Conservation (phyloP, 2,329 filamentous ascomycete species). For the Rutstroemia sydowiana region DNA sequence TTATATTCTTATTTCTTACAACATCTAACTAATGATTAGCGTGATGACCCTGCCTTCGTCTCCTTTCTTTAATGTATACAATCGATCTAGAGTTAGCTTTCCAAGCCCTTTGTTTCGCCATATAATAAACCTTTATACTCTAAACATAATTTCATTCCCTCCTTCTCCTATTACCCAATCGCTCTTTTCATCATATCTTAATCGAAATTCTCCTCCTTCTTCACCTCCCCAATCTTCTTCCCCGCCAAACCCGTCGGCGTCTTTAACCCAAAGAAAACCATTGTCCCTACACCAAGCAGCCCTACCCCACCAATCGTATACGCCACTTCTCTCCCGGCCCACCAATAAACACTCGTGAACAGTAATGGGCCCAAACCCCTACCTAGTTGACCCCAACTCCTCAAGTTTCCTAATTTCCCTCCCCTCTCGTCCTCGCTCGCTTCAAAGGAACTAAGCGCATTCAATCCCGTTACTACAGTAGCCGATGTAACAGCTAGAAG, state of each 20-base stretch:
- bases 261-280: constrained; percentile 67
- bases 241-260: constrained; percentile 22
- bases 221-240: constrained; percentile 22
- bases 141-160: too few relatives aligned
- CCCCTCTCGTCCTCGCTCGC: constrained; percentile 74
- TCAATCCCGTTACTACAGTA: constrained; percentile 89
- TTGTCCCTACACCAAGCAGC: constrained; percentile 64
- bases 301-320: constrained; percentile 75
- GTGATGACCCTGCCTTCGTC: too few relatives aligned
- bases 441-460: constrained; percentile 87
- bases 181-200: not conserved
- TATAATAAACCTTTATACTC: too few relatives aligned
- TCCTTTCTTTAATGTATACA: too few relatives aligned
- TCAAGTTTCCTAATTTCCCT: constrained; percentile 75
- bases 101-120: too few relatives aligned
- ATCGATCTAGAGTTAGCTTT: too few relatives aligned
- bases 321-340: constrained; percentile 82
- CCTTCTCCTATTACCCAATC: not conserved
- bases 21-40: too few relatives aligned
- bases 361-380: constrained; percentile 78
- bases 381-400: constrained; percentile 79
- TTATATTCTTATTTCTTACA: too few relatives aligned
- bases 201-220: constrained; percentile 8
- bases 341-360: constrained; percentile 97
- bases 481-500: constrained; percentile 84